Evolutionary conservation across 2,329 filamentous ascomycete species (phyloP).

Genomic region (Amylocarpus encephaloides): DNA sequence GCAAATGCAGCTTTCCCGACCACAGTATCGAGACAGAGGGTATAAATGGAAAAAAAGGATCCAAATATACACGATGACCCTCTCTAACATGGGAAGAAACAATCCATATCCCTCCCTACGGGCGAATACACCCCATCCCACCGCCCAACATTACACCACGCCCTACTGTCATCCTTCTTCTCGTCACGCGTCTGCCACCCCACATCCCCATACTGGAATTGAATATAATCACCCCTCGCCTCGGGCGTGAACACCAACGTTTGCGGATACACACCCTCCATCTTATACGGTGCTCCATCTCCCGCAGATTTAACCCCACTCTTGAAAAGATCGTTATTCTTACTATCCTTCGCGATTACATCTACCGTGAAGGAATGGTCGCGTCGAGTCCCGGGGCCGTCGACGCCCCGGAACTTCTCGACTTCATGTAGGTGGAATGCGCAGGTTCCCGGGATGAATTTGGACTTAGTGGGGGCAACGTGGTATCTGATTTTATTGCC

Average conservation of each 20-base stretch:
- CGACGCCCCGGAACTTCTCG: neutral
- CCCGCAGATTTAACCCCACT: neutral
- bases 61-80: too few relatives aligned
- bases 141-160: too few relatives aligned
- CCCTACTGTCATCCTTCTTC: too few relatives aligned
- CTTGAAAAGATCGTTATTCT: neutral
- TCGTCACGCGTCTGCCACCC: neutral
- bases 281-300: neutral
- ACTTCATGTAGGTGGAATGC: neutral
- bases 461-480: neutral
- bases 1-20: too few relatives aligned
- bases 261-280: neutral
- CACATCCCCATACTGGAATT: neutral
- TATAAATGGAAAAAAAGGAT: too few relatives aligned
- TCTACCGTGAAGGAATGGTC: neutral
- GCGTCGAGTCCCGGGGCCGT: neutral
- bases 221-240: slow-evolving; percentile 2
- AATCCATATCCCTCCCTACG: too few relatives aligned
- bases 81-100: too few relatives aligned
- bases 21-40: too few relatives aligned
- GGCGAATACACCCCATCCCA: too few relatives aligned
- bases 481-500: neutral
- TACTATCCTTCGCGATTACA: neutral
- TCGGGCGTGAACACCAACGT: neutral
- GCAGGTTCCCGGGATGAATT: neutral